These are phyloP conservation scores for Monilinia fructicola DNA, from an alignment of 2,329 filamentous ascomycete species.

Conservation along the genomic window DNA sequence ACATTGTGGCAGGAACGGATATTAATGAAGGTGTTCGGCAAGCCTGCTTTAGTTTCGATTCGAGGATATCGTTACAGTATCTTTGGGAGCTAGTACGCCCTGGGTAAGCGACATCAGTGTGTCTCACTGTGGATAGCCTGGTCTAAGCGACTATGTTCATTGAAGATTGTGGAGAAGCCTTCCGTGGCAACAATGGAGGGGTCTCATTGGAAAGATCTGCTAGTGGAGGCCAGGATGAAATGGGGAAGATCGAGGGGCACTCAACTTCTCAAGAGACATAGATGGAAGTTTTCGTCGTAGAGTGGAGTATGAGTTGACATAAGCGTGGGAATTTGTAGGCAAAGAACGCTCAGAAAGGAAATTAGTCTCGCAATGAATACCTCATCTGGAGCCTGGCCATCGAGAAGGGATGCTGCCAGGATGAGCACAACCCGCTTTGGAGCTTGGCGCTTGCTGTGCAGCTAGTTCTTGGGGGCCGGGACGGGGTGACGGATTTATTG, in stretches of 20 bases:
- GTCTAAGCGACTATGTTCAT: neutral
- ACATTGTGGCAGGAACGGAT: neutral
- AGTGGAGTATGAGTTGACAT: neutral
- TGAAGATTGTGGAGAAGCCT: slow-evolving; percentile 2
- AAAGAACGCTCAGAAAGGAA: neutral
- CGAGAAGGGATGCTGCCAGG: neutral
- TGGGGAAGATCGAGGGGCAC: neutral
- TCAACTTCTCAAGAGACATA: neutral
- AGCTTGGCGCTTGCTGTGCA: neutral
- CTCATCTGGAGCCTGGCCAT: neutral
- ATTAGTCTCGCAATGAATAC: neutral
- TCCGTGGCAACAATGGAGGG: neutral
- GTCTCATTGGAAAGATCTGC: neutral
- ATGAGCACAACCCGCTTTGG: neutral
- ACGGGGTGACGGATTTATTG: neutral
- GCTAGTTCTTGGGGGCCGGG: neutral
- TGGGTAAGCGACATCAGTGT: neutral
- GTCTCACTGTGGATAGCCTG: neutral
- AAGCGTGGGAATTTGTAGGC: neutral
- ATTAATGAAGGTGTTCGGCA: neutral
- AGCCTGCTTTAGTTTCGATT: neutral
- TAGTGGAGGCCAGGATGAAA: neutral
- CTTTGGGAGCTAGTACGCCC: neutral
- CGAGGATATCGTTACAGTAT: neutral
- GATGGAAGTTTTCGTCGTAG: neutral